Conservation (phyloP, 768 basidiomycete genomes). For the Pisolithus marmoratus region DNA sequence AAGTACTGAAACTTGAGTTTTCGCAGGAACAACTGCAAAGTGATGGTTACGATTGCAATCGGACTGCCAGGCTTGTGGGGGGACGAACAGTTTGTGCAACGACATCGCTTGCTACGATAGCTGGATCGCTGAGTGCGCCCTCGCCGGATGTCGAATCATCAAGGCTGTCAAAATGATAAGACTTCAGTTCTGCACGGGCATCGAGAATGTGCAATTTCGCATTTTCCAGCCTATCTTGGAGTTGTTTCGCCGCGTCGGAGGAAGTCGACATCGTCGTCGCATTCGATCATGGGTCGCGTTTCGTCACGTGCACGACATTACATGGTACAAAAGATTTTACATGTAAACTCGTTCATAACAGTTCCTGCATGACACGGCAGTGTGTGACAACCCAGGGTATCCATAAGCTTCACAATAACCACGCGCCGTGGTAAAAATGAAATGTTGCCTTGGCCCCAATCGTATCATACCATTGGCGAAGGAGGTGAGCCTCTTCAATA, state of each 20-base stretch:
- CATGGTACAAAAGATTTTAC: too few species aligned
- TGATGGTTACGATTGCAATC: slow-evolving; percentile 1
- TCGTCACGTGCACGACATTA: slow-evolving; percentile 1
- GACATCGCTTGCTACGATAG: slow-evolving; percentile 52
- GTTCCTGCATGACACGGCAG: too few species aligned
- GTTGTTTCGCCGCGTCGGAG: slow-evolving; percentile 16
- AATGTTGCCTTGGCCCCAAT: too few species aligned
- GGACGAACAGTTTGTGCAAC: slow-evolving; percentile 53
- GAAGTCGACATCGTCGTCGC: slow-evolving; percentile 12
- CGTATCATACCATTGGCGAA: too few species aligned
- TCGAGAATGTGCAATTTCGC: slow-evolving; percentile 18
- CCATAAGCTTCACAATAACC: too few species aligned
- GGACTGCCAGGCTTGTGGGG: not conserved
- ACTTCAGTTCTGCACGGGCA: slow-evolving; percentile 17
- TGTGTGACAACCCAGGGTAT: too few species aligned
- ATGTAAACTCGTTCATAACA: too few species aligned
- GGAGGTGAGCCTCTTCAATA: too few species aligned
- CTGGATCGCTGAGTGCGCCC: slow-evolving; percentile 43
- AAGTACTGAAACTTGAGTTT: slow-evolving; percentile 87
- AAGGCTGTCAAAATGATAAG: slow-evolving; percentile 24
- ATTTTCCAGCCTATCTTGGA: slow-evolving; percentile 23
- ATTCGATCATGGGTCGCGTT: not conserved
- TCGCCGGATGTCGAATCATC: slow-evolving; percentile 22
- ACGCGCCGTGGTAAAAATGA: too few species aligned
- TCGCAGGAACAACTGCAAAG: slow-evolving; percentile 57